Evolutionary conservation across 2,329 filamentous ascomycete genomes (phyloP).

Genomic region (Epichloe sibirici): DNA sequence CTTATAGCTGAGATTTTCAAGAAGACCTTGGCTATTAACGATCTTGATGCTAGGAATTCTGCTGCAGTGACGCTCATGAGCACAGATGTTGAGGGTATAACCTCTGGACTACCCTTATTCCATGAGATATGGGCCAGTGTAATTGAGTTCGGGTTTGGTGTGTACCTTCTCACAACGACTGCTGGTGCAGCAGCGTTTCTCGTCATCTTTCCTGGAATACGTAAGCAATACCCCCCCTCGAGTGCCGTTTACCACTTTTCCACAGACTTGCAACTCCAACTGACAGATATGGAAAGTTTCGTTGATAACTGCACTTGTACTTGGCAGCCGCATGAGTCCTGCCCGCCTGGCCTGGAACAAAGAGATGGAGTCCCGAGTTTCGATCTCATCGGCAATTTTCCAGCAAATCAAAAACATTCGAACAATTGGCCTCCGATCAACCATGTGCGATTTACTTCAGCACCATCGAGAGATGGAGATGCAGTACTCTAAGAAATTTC

Average conservation of each 20-base stretch:
- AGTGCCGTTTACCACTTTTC: too few species aligned
- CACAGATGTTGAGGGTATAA: conserved; percentile 27
- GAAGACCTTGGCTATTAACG: conserved; percentile 25
- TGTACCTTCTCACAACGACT: conserved; percentile 6
- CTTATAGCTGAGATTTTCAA: conserved; percentile 34
- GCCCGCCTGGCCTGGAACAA: conserved; percentile 22
- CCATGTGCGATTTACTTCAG: conserved; percentile 5
- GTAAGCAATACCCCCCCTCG: neutral
- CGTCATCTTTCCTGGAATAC: conserved; percentile 57
- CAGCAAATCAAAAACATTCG: conserved; percentile 24
- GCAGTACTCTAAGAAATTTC: conserved; percentile 5
- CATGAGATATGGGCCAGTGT: conserved; percentile 23
- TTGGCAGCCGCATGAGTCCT: conserved; percentile 14
- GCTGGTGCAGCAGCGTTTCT: conserved; percentile 5
- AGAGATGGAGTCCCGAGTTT: conserved; percentile 19
- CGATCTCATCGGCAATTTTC: conserved; percentile 18
- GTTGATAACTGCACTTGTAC: too few species aligned
- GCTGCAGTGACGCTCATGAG: conserved; percentile 32
- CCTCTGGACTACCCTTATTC: conserved; percentile 12
- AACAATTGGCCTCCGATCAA: conserved; percentile 19
- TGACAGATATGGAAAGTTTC: too few species aligned
- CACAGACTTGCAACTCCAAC: too few species aligned
- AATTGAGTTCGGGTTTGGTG: conserved; percentile 11
- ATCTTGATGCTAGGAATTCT: conserved; percentile 17
- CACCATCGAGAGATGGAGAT: conserved; percentile 9